Base-by-base conservation (phyloP, 2,329 filamentous ascomycete species). In the Talaromyces pinophilus region DNA sequence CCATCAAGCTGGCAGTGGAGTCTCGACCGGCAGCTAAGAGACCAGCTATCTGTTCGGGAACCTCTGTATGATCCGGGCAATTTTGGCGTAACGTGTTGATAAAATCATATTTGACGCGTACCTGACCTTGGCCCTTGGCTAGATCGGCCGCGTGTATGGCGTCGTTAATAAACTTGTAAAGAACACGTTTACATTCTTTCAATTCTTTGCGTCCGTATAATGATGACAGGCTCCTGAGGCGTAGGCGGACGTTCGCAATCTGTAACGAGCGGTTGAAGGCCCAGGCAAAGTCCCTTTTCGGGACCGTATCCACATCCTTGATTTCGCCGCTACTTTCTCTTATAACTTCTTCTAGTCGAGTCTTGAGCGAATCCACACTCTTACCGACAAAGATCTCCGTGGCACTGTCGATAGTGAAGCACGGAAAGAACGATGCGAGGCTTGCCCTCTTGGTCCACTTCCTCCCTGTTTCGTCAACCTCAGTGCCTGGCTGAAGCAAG, bases 1-100 rank as follows among this genome's bases (percentile, higher is more conserved):
- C 54, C 54, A 57, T 90, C 0, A 96, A 82, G 0, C 90, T 90
- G 10, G 85, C 92, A 0, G 92, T 96, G 13, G 92, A 95, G 76
- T 96, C 92, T 19, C 74, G 69, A 8, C 91, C 92, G 1, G 92
- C 92, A 15, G 96, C 83, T 1, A 96, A 84, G 2, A 95, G 85
- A 48, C 88, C 87, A 33, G 93, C 83, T 63, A 95, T 82, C 78
- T 96, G 91, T 77, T 95, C 91, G 81, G 83, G 67, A 80, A 86
- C 83, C 54, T 57, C 54, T 38, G 54, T 57, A 35, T 35, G 54
- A 40, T 57, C 54, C 10, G 30, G 54, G 30, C 54, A 57, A 57
- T 57, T 57, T 19, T 35, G 22, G 54, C 54, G 54, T 38, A 57
- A 25, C 3, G 54, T 57, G 30, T 57, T 57, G 28, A 57, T 57